Percentiles rank a stretch among this genome's conserved stretches.
phyloP scores from a whole-genome alignment of 768 basidiomycete species.

The Termitomyces heimii region DNA sequence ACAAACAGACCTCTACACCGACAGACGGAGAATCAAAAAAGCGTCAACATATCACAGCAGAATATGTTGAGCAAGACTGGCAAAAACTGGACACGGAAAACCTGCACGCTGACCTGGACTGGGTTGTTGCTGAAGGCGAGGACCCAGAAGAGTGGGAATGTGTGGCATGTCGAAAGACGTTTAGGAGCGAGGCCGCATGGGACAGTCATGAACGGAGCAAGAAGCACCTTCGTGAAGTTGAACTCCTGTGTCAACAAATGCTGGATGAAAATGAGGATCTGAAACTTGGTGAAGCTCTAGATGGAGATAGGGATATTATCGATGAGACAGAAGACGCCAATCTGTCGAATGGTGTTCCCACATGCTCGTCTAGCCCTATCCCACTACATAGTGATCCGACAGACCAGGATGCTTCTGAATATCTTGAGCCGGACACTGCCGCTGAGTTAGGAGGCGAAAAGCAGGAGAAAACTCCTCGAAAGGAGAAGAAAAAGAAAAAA shows the following conservation, averaged over 20 bases:
- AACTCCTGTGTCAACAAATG: slow-evolving; percentile 75
- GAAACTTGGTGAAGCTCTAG: slow-evolving; percentile 23
- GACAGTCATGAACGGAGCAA: slow-evolving; percentile 93
- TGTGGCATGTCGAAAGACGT: slow-evolving; percentile 87
- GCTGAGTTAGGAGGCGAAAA: slow-evolving; percentile 1
- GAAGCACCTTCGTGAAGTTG: slow-evolving; percentile 88
- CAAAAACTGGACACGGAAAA: slow-evolving; percentile 51
- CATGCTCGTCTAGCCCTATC: slow-evolving; percentile 1
- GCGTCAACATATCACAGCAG: slow-evolving; percentile 25
- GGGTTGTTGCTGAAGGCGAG: slow-evolving; percentile 66
- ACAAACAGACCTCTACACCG: slow-evolving; percentile 25
- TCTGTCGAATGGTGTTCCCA: background rate
- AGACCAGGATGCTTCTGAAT: background rate
- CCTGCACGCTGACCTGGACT: slow-evolving; percentile 61
- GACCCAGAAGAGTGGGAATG: slow-evolving; percentile 88
- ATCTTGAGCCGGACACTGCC: background rate
- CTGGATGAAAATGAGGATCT: slow-evolving; percentile 63
- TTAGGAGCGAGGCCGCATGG: slow-evolving; percentile 92
- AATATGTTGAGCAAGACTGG: slow-evolving; percentile 87
- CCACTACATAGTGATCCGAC: slow-evolving; percentile 1
- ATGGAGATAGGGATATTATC: slow-evolving; percentile 17
- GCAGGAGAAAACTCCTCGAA: slow-evolving; percentile 3
- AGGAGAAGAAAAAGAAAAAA: slow-evolving; percentile 10
- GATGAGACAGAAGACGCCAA: slow-evolving; percentile 10
- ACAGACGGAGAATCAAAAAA: slow-evolving; percentile 17